Percentiles rank a stretch among this genome's conserved stretches.
These are phyloP conservation scores for Fusarium sp. DNA, from an alignment of 2,329 filamentous ascomycete genomes.

Conservation along the genomic window DNA sequence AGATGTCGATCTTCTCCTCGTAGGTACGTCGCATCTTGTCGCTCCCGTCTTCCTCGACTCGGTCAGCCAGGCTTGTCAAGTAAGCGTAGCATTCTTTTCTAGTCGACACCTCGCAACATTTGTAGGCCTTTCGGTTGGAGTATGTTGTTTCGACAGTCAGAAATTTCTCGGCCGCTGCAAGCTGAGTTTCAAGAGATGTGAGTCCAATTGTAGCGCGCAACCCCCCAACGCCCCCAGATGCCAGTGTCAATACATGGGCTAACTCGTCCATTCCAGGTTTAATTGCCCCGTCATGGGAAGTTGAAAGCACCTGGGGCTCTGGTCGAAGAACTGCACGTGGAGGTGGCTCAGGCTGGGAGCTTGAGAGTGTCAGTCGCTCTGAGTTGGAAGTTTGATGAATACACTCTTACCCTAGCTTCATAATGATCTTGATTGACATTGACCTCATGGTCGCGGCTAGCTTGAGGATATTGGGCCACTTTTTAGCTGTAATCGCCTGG, in stretches of 20 bases:
- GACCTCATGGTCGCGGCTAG: slow-evolving; percentile 41
- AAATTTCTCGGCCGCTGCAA: slow-evolving; percentile 49
- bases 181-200: slow-evolving; percentile 41
- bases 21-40: slow-evolving; percentile 48
- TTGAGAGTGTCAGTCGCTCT: slow-evolving; percentile 11
- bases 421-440: slow-evolving; percentile 40
- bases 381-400: neutral
- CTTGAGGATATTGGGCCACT: slow-evolving; percentile 53
- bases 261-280: slow-evolving; percentile 17
- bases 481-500: slow-evolving; percentile 46
- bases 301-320: slow-evolving; percentile 22
- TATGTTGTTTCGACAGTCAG: slow-evolving; percentile 46
- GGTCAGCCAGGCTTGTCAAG: slow-evolving; percentile 41
- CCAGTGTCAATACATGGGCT: slow-evolving; percentile 43
- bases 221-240: slow-evolving; percentile 1
- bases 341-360: slow-evolving; percentile 31
- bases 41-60: slow-evolving; percentile 43
- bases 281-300: slow-evolving; percentile 12
- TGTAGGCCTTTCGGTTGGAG: slow-evolving; percentile 50
- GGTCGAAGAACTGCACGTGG: slow-evolving; percentile 32
- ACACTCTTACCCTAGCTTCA: slow-evolving; percentile 46
- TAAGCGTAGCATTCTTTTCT: slow-evolving; percentile 44
- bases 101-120: slow-evolving; percentile 41
- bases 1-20: slow-evolving; percentile 56
- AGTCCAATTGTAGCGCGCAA: neutral